These are phyloP conservation scores for Licmophora abbreviata DNA, from an alignment of 108 stramenopile genomes.

Conservation along the genomic window DNA sequence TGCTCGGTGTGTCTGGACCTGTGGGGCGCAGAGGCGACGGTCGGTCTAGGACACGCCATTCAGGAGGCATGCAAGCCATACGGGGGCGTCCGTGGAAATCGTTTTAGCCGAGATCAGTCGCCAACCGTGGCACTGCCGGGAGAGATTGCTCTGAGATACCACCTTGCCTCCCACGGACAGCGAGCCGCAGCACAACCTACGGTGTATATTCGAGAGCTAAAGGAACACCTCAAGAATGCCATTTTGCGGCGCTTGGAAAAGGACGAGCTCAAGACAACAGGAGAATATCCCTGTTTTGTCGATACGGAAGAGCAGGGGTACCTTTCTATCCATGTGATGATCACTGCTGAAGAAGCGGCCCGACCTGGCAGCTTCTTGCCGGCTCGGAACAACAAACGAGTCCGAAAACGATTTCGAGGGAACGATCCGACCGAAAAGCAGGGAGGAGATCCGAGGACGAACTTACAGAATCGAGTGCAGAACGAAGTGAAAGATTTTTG, in stretches of 20 bases:
- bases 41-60: slow-evolving; percentile 8
- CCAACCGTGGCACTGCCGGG: slow-evolving; percentile 23
- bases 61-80: slow-evolving; percentile 21
- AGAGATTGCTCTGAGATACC: slow-evolving; percentile 25
- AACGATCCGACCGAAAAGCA: slow-evolving; percentile 53
- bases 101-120: slow-evolving; percentile 12
- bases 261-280: neutral
- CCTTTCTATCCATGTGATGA: slow-evolving; percentile 40
- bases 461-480: slow-evolving; percentile 36
- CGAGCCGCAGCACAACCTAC: slow-evolving; percentile 4
- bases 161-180: neutral
- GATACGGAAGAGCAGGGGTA: slow-evolving; percentile 57
- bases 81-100: slow-evolving; percentile 17
- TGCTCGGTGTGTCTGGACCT: too few relatives aligned
- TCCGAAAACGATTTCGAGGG: slow-evolving; percentile 33
- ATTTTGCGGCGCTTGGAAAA: slow-evolving; percentile 1
- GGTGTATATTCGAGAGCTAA: slow-evolving; percentile 22
- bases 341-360: slow-evolving; percentile 20
- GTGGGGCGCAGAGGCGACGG: too few relatives aligned
- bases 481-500: slow-evolving; percentile 5
- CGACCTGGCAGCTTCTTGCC: neutral
- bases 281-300: slow-evolving; percentile 8
- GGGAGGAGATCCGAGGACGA: slow-evolving; percentile 67
- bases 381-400: neutral
- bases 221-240: slow-evolving; percentile 12